These are phyloP conservation scores for Spathaspora arborariae DNA, from an alignment of 805 yeast genomes.

Conservation along the genomic window DNA sequence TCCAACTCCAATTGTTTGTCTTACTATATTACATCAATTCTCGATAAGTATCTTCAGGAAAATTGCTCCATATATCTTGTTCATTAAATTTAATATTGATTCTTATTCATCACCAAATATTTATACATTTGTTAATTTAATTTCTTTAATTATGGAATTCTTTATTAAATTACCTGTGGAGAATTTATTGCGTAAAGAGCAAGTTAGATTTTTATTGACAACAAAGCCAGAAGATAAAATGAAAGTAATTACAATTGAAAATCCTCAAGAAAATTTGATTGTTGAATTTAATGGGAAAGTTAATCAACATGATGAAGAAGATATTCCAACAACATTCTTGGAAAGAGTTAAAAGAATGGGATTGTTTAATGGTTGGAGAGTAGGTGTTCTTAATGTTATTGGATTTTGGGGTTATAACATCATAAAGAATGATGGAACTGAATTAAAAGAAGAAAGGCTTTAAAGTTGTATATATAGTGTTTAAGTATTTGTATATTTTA, in stretches of 20 bases:
- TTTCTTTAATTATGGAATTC: conserved; percentile 63
- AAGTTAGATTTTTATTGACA: conserved; percentile 58
- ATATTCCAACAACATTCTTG: conserved; percentile 34
- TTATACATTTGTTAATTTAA: conserved; percentile 55
- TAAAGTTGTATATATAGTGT: conserved; percentile 11
- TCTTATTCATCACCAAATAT: conserved; percentile 57
- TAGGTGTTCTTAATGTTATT: conserved; percentile 71
- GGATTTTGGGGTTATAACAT: conserved; percentile 81
- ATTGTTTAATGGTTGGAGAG: conserved; percentile 86
- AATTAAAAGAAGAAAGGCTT: conserved; percentile 27
- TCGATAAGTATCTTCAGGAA: conserved; percentile 57
- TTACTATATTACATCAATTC: conserved; percentile 60
- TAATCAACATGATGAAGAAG: conserved; percentile 26
- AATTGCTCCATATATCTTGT: conserved; percentile 62
- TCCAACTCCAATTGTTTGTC: conserved; percentile 30
- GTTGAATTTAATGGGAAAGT: conserved; percentile 40
- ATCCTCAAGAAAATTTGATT: conserved; percentile 48
- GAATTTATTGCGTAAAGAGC: conserved; percentile 80
- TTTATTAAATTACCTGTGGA: conserved; percentile 83
- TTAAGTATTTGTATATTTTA: neutral
- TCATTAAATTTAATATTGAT: conserved; percentile 61
- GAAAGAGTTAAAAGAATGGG: conserved; percentile 30
- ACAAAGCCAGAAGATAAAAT: conserved; percentile 36
- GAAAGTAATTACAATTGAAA: conserved; percentile 40
- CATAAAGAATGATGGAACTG: conserved; percentile 46